Percentiles rank a stretch among this genome's conserved stretches.
These are phyloP conservation scores for Dactylellina sp. DNA, from an alignment of 2,329 filamentous ascomycete genomes.

Conservation along the genomic window DNA sequence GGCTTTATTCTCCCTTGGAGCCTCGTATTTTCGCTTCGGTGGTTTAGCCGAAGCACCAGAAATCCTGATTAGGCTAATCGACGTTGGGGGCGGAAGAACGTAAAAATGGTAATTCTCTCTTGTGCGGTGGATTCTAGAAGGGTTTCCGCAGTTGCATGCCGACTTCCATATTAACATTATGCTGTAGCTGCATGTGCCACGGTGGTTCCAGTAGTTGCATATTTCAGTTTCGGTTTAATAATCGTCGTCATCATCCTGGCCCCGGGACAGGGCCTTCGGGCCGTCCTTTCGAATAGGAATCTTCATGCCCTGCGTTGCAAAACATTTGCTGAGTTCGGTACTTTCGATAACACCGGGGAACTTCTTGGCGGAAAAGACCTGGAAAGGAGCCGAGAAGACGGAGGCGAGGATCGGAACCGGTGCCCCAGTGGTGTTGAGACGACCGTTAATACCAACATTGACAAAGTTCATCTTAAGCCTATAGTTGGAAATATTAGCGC, in stretches of 20 bases:
- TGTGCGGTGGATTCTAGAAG: constrained; percentile 3
- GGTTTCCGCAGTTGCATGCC: constrained; percentile 10
- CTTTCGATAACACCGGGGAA: constrained; percentile 98
- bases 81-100: constrained; percentile 8
- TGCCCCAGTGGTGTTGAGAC: constrained; percentile 74
- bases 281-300: constrained; percentile 95
- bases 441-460: constrained; percentile 75
- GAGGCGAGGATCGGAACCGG: constrained; percentile 83
- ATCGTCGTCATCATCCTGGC: constrained; percentile 54
- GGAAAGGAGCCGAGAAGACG: constrained; percentile 88
- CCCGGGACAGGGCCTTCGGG: constrained; percentile 57
- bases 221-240: constrained; percentile 23
- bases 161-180: constrained; percentile 29
- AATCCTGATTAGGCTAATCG: constrained; percentile 43
- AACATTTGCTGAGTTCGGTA: constrained; percentile 88
- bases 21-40: constrained; percentile 39
- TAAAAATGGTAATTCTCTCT: not conserved
- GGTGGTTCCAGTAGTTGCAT: not conserved
- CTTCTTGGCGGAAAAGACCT: constrained; percentile 96
- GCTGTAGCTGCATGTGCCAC: not conserved
- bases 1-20: not conserved
- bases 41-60: constrained; percentile 44
- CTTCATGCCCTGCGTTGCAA: constrained; percentile 93
- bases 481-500: constrained; percentile 17
- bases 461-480: constrained; percentile 81